Base-by-base conservation (phyloP, 345 rosid species). In the Garcia nutans region DNA sequence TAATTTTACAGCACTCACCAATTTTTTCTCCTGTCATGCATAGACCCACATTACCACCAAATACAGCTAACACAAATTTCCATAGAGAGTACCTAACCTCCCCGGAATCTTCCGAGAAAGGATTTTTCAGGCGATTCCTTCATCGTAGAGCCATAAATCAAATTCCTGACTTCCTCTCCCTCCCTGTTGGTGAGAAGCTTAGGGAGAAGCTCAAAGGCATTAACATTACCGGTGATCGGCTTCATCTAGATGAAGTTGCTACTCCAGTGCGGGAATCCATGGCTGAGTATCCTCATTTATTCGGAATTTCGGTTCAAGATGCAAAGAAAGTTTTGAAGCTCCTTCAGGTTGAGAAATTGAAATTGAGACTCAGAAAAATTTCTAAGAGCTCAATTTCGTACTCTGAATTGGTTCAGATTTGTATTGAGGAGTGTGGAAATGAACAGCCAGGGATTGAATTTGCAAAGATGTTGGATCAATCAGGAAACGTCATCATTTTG, bases 401-500 rank as follows among this genome's bases (percentile, higher is more conserved):
- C 69, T 58, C 56, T 44, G 88, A 88, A 54, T 92, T 85, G 69
- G 78, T 85, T 23, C 65, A 70, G 76, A 79, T 94, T 68, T 92
- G 97, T 60, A 79, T 60, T 12, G 83, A 85, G 55, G 87, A 71
- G 15, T 88, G 92, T 70, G 94, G 84, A 33, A 84, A 79, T 12
- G 83, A 86, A 60, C 84, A 80, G 5, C 88, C 82, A 71, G 97
- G 89, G 5, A 44, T 65, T 2, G 89, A 85, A 66, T 78, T 91
- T 10, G 94, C 97, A 0, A 85, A 86, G 72, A 71, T 77, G 86
- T 70, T 92, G 72, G 97, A 94, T 65, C 81, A 86, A n/a, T 82
- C 88, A 0, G 93, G 92, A 59, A 83, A 84, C 85, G 96, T 92
- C 83, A 82, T 92, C 87, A 91, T 94, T 74, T 72, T 85, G 15